These are phyloP conservation scores for Fagopyrum esculentum DNA, from an alignment of 148 eudicot genomes.

Conservation along the genomic window DNA sequence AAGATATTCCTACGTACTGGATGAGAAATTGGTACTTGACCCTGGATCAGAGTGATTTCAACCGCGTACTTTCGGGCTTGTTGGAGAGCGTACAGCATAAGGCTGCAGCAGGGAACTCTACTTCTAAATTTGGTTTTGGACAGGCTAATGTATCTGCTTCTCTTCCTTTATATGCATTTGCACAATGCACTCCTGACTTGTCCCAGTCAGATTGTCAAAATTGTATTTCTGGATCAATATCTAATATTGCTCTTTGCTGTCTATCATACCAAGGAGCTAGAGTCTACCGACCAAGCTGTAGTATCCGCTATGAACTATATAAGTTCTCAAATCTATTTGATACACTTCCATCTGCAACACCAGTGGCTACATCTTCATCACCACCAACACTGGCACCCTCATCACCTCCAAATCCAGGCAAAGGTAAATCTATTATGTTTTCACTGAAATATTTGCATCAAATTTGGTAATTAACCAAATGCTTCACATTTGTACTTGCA, in stretches of 20 bases:
- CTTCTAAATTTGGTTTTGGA: too few relatives aligned
- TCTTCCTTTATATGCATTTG: too few relatives aligned
- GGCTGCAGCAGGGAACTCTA: too few relatives aligned
- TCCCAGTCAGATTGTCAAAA: constrained; percentile 8
- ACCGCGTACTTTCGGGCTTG: too few relatives aligned
- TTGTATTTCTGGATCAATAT: constrained; percentile 4
- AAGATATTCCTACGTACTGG: background rate
- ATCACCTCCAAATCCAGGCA: background rate
- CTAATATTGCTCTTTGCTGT: background rate
- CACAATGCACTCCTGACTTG: constrained; percentile 22
- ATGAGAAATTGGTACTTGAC: background rate
- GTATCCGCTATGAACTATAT: constrained; percentile 2
- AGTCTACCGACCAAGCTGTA: constrained; percentile 14
- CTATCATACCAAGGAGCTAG: background rate
- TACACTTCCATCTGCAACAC: background rate
- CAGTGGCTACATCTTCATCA: background rate
- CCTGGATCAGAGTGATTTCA: too few relatives aligned
- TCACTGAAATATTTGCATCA: background rate
- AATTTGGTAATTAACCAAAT: background rate
- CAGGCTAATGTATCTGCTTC: too few relatives aligned
- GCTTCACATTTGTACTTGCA: background rate
- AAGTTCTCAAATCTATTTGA: background rate
- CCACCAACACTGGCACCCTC: background rate
- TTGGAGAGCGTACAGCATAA: too few relatives aligned
- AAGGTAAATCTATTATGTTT: background rate